Conservation (phyloP, 2,329 filamentous ascomycete species). For the Cordyceps cateniannulata region DNA sequence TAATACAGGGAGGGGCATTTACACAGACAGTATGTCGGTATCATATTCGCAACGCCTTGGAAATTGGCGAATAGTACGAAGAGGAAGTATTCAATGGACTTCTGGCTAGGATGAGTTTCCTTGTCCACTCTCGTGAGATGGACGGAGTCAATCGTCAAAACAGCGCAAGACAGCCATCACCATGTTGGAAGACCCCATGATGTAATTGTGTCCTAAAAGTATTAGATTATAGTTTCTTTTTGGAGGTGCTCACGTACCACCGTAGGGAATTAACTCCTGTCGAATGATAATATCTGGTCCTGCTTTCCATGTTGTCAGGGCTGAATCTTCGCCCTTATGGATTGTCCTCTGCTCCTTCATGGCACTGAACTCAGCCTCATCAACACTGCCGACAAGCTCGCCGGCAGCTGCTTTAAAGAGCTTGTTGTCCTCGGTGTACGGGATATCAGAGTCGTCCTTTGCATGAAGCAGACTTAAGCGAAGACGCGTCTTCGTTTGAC, state of each 20-base stretch:
- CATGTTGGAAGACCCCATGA: slow-evolving; percentile 60
- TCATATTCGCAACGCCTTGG: too few relatives aligned
- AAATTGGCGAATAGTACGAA: too few relatives aligned
- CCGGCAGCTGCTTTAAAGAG: slow-evolving; percentile 56
- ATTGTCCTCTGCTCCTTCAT: slow-evolving; percentile 42
- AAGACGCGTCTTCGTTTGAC: slow-evolving; percentile 45
- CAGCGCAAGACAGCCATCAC: slow-evolving; percentile 58
- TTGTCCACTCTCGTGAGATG: not conserved
- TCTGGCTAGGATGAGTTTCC: too few relatives aligned
- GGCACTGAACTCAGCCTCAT: slow-evolving; percentile 31
- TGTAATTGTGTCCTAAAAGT: slow-evolving; percentile 57
- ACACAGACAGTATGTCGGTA: too few relatives aligned
- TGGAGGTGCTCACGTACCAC: slow-evolving; percentile 37
- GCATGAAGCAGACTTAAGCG: slow-evolving; percentile 73
- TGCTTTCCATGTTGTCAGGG: slow-evolving; percentile 39
- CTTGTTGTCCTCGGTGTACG: slow-evolving; percentile 61
- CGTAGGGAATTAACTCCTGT: slow-evolving; percentile 48
- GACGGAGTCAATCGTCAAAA: slow-evolving; percentile 40
- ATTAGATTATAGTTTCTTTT: not conserved
- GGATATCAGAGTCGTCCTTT: slow-evolving; percentile 74
- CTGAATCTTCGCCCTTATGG: slow-evolving; percentile 38
- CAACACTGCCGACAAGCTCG: slow-evolving; percentile 35
- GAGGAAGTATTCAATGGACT: not conserved
- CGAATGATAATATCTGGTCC: slow-evolving; percentile 42
- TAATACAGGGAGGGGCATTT: too few relatives aligned